phyloP scores from a whole-genome alignment of 441 rosid genomes.

The Theobroma grandiflorum region DNA sequence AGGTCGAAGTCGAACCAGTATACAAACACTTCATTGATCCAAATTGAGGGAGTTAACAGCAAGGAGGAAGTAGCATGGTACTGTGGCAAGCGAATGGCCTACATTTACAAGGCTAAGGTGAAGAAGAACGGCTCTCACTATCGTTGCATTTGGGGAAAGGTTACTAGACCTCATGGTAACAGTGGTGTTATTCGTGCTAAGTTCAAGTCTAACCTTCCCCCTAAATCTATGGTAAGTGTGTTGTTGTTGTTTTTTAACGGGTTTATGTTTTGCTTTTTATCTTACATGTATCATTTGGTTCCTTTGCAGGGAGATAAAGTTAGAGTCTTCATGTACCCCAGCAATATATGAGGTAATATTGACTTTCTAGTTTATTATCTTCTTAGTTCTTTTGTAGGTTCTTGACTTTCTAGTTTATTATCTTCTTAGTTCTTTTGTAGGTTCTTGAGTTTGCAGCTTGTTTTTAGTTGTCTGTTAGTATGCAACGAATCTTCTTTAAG shows the following conservation, averaged over 20 bases:
- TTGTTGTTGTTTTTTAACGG: neutral
- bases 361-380: neutral
- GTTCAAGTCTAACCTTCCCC: conserved; percentile 81
- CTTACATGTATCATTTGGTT: neutral
- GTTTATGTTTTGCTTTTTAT: neutral
- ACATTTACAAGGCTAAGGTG: conserved; percentile 80
- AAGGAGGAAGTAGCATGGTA: conserved; percentile 82
- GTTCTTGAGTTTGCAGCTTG: neutral
- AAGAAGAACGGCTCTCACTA: conserved; percentile 75
- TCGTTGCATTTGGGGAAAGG: conserved; percentile 89
- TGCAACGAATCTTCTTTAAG: neutral
- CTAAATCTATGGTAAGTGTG: conserved; percentile 69
- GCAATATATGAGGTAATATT: conserved; percentile 68
- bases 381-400: neutral
- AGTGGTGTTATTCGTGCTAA: conserved; percentile 86
- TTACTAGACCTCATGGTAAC: conserved; percentile 80
- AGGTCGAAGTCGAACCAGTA: conserved; percentile 88
- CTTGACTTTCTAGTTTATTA: neutral
- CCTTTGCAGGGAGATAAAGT: conserved; percentile 65
- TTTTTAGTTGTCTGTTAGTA: neutral
- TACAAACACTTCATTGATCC: conserved; percentile 69
- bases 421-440: neutral
- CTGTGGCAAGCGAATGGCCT: conserved; percentile 75
- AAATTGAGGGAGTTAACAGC: conserved; percentile 84
- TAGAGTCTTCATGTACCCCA: conserved; percentile 84